Evolutionary conservation across 805 yeast species (phyloP).

Genomic region (Myxozyma mucilagina): DNA sequence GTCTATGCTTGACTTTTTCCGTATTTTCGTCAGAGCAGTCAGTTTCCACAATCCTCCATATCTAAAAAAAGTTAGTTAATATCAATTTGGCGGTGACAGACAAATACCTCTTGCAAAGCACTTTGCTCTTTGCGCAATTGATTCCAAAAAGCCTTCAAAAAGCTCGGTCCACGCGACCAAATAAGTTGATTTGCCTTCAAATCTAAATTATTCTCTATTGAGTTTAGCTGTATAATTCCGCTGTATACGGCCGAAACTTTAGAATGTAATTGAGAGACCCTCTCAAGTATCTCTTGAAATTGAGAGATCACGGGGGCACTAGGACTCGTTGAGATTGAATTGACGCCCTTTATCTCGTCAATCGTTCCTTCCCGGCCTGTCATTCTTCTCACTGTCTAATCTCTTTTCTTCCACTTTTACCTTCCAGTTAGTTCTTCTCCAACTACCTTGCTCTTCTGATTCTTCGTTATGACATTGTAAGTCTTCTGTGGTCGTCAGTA

Average conservation of each 20-base stretch:
- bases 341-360: too few relatives aligned
- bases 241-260: not conserved
- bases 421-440: too few relatives aligned
- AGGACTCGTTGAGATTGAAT: too few relatives aligned
- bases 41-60: not conserved
- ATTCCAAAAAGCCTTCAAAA: constrained; percentile 5
- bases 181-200: not conserved
- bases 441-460: too few relatives aligned
- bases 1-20: constrained; percentile 4
- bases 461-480: too few relatives aligned
- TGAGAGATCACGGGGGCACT: not conserved
- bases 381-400: too few relatives aligned
- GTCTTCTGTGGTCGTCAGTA: too few relatives aligned
- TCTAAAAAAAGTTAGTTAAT: not conserved
- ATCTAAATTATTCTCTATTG: not conserved
- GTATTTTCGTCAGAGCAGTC: not conserved
- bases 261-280: not conserved
- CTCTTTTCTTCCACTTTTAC: too few relatives aligned
- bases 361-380: too few relatives aligned
- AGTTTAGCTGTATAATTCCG: not conserved
- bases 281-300: not conserved
- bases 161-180: constrained; percentile 9
- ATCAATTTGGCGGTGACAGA: not conserved
- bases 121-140: constrained; percentile 10
- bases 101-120: constrained; percentile 6